Evolutionary conservation across 2,329 filamentous ascomycete genomes (phyloP).

Genomic region (Colletotrichum ledebouriae): DNA sequence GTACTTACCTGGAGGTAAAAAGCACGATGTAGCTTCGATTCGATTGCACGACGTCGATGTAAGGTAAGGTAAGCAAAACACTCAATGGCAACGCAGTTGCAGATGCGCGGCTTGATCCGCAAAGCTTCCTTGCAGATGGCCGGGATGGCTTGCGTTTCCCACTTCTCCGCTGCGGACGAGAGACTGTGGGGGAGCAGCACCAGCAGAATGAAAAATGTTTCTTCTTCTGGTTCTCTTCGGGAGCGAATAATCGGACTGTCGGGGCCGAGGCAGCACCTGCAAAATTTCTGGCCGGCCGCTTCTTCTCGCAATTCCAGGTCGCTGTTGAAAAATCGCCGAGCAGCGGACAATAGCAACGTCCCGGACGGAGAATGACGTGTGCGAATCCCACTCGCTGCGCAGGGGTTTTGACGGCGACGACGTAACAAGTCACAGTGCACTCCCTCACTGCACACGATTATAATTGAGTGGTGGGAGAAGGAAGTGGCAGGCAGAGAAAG

Average conservation of each 20-base stretch:
- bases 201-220: conserved; percentile 3
- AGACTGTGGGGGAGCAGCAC: conserved; percentile 30
- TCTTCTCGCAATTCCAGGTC: background rate
- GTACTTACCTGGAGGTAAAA: background rate
- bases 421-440: background rate
- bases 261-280: conserved; percentile 9
- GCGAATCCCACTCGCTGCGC: background rate
- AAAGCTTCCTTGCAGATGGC: conserved; percentile 32
- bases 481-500: background rate
- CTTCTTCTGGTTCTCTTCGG: background rate
- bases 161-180: background rate
- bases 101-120: conserved; percentile 32
- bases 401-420: conserved; percentile 4
- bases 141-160: conserved; percentile 10
- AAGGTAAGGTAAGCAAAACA: background rate
- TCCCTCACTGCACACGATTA: background rate
- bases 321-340: background rate
- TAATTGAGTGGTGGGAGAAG: background rate
- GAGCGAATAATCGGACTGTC: background rate
- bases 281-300: background rate
- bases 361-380: background rate
- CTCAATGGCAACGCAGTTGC: conserved; percentile 4
- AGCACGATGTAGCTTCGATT: background rate
- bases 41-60: background rate
- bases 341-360: background rate